A percentile compares a stretch with the other conserved stretches of the same genome.
Conservation (phyloP, 163 green algal species). For the Scenedesmus sp. region DNA sequence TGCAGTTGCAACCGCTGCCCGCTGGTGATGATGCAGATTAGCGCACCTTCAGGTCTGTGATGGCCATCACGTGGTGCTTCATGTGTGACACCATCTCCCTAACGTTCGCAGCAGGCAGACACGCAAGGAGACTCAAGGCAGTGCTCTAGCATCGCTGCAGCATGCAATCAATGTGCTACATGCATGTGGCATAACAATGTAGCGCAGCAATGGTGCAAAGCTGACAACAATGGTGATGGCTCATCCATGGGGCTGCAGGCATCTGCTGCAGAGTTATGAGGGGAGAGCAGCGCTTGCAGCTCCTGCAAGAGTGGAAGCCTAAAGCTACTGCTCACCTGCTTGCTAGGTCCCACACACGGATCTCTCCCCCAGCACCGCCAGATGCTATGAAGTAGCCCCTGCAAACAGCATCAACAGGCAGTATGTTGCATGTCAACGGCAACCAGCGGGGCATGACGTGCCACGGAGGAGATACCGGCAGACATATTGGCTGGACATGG, state of each 20-base stretch:
- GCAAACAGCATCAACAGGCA: background rate
- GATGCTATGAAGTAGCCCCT: conserved; percentile 60
- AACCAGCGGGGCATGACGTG: background rate
- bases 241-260: background rate
- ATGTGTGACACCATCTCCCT: conserved; percentile 47
- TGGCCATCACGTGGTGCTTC: conserved; percentile 42
- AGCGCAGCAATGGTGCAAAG: background rate
- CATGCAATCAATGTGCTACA: no score
- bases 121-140: background rate
- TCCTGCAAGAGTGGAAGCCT: background rate
- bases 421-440: background rate
- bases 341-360: conserved; percentile 60
- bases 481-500: no score
- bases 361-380: conserved; percentile 63
- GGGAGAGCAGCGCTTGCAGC: background rate
- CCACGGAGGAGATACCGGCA: no score
- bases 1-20: background rate
- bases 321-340: conserved; percentile 13
- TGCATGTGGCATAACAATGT: background rate
- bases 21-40: background rate
- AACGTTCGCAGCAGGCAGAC: background rate
- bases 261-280: background rate
- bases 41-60: conserved; percentile 53
- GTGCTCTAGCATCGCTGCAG: no score
- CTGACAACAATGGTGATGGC: background rate